phyloP scores from a whole-genome alignment of 2,329 filamentous ascomycete species.

The Pestalotiopsis sp. region DNA sequence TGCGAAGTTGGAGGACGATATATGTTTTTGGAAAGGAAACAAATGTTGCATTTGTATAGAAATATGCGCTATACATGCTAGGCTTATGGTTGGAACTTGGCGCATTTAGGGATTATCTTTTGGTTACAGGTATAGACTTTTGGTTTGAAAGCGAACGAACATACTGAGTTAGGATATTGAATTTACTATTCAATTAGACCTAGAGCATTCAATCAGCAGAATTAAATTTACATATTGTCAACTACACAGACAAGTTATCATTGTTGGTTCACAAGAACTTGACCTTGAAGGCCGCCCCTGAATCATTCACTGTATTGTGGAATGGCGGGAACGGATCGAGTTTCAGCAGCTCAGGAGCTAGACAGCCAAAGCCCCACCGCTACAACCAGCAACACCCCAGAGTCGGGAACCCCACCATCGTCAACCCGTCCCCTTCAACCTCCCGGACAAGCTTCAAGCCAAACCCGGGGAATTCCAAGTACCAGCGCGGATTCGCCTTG shows the following conservation, averaged over 20 bases:
- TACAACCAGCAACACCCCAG: background rate
- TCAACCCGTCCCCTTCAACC: slow-evolving; percentile 1
- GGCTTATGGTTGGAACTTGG: background rate
- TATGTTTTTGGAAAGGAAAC: background rate
- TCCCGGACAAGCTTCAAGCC: background rate
- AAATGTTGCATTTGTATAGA: background rate
- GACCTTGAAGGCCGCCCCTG: background rate
- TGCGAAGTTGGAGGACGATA: too few relatives aligned
- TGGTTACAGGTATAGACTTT: background rate
- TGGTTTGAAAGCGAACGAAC: background rate
- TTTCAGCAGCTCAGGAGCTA: background rate
- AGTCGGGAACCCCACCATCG: slow-evolving; percentile 9
- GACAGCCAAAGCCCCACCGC: background rate
- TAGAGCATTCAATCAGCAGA: too few relatives aligned
- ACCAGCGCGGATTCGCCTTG: background rate
- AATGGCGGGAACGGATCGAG: too few relatives aligned
- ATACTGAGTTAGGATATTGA: background rate
- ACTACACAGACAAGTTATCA: too few relatives aligned
- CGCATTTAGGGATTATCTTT: background rate
- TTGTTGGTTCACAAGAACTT: too few relatives aligned
- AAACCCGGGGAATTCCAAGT: background rate
- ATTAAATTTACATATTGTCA: too few relatives aligned
- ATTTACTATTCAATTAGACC: background rate
- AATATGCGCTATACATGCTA: background rate
- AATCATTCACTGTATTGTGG: background rate